Evolutionary conservation across 108 stramenopile genomes (phyloP), one percentile per base, ranked within the genome.

Genomic region (Parmales sp.): DNA sequence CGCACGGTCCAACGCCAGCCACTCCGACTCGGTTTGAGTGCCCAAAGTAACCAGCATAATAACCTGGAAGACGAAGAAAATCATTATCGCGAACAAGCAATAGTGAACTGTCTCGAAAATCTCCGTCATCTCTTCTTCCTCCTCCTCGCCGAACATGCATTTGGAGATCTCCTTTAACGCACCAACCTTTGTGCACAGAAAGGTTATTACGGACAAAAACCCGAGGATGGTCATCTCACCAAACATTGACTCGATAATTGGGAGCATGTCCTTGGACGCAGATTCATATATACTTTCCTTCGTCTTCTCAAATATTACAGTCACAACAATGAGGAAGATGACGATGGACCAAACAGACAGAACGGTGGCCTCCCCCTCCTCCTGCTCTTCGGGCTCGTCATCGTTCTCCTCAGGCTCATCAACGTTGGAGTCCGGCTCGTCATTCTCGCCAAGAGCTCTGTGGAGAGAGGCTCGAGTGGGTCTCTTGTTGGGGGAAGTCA

Each of bases 151-250:
- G 67, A 76, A 77, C 2, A 81, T 20, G 1, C 44, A 36, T 3
- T 54, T 25, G n/a, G 69, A 70, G 4, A 84, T n/a, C n/a, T 37
- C n/a, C 29, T 64, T 48, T 13, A 80, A 67, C 11, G 45, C 18
- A 16, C 83, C 83, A 0, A 67, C 22, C 67, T 76, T 51, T 2
- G 71, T 71, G n/a, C 75, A 28, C 37, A 65, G 38, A 65, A 80
- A 78, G 37, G 80, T 80, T 9, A 75, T 50, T 39, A 80, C 45
- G 31, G 75, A 72, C 19, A 83, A 41, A 51, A 83, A 83, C 19
- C 83, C 83, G 8, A 84, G 77, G 1, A 84, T 71, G 28, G 83
- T 84, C 66, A 84, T 41, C 64, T 84, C 83, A 23, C 80, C 80
- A 37, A 84, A 84, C 1, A 84, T 39, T 9, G 41, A 60, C 37